Base-by-base conservation (phyloP, 805 yeast species). In the Limtongia smithiae region DNA sequence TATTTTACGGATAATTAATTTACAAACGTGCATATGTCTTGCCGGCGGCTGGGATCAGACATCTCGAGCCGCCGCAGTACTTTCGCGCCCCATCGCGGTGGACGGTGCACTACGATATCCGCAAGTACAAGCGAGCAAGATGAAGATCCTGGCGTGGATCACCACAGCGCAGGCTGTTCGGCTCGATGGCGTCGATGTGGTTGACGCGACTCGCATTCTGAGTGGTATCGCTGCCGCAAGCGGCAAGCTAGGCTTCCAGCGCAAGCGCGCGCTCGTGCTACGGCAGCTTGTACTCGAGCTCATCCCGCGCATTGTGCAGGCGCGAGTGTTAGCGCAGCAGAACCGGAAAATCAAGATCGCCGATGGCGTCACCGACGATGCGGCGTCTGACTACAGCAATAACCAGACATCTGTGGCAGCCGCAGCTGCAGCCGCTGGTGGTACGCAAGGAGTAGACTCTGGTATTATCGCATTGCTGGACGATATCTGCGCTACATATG, bases 231-330 rank as follows among this genome's bases (percentile, higher is more conserved):
- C 93, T 0, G 63, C 79, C 2, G 68, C 86, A 1, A 88, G 82
- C 64, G 71, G 78, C 2, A 77, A 75, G 27, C 70, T 88, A 40
- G 80, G 81, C 0, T 73, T 84, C 60, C 48, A 62, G 9, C 72
- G 97, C 53, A 90, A 89, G 59, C 74, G 80, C 55, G 79, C 85
- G 0, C 80, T 90, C 54, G 74, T 85, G 33, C 65, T 88, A 3
- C 75, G 89, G 38, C 77, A 80, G n/a, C 66, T 89, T 27, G 66
- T 90, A 22, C 74, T 77, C 5, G 68, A 78, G 20, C 34, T 63
- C 28, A 44, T 59, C 4, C 63, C 67, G n/a, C 39, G 50, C 21
- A 46, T 63, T 17, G 35, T 60, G 17, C 49, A 50, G 32, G 55
- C 62, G 3, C 52, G 60, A 15, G 46, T 48, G 6, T 17, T 52